Percentiles rank a stretch among this genome's conserved stretches.
Conservation (phyloP, 208 protist species). For the Leishmania arabica region DNA sequence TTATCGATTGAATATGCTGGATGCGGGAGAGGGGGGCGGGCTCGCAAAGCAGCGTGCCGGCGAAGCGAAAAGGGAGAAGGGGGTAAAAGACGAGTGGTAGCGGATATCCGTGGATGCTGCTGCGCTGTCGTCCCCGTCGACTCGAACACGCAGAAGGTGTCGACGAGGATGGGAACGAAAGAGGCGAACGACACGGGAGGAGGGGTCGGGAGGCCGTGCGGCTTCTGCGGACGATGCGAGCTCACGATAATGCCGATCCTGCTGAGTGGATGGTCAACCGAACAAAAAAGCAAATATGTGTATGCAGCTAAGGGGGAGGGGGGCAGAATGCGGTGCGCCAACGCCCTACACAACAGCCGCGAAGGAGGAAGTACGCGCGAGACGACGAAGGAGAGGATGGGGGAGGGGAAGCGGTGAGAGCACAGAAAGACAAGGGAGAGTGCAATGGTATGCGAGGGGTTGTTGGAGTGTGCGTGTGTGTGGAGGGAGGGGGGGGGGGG, state of each 20-base stretch:
- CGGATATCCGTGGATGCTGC: background rate
- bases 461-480: background rate
- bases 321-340: background rate
- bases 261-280: background rate
- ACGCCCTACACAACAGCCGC: background rate
- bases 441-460: too few relatives aligned
- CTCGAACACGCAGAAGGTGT: background rate
- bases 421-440: background rate
- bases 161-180: background rate
- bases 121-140: background rate
- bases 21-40: background rate
- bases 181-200: background rate
- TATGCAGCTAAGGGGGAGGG: background rate
- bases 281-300: background rate
- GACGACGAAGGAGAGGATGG: background rate
- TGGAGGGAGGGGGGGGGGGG: background rate
- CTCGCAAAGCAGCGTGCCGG: background rate
- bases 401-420: background rate
- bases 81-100: background rate
- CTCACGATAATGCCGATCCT: background rate
- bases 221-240: background rate
- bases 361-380: background rate
- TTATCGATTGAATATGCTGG: too few relatives aligned
- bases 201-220: background rate
- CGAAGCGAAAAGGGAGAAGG: background rate